These are phyloP conservation scores for Crepidotus sp. DNA, from an alignment of 1,284 basidiomycete species.

Conservation along the genomic window DNA sequence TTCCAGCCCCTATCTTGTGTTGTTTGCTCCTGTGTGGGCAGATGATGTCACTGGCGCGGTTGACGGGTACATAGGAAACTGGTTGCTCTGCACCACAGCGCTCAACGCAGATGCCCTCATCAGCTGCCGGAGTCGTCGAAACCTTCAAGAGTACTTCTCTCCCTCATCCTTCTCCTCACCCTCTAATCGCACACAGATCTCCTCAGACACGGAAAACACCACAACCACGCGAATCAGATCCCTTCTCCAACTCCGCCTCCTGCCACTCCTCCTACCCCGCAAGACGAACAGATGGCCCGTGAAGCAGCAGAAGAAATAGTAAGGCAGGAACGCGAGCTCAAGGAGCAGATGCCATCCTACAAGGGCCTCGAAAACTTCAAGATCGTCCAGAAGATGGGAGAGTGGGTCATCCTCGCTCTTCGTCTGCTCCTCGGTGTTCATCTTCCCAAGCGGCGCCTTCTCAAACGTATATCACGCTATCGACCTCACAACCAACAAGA, in stretches of 20 bases:
- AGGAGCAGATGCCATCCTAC: constrained; percentile 73
- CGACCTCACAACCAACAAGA: constrained; percentile 68
- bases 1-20: too few relatives aligned
- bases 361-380: constrained; percentile 79
- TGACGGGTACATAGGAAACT: too few relatives aligned
- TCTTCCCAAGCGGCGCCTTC: constrained; percentile 74
- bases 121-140: constrained; percentile 48
- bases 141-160: constrained; percentile 58
- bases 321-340: constrained; percentile 68
- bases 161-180: constrained; percentile 13
- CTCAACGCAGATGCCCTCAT: constrained; percentile 30
- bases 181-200: constrained; percentile 49
- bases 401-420: constrained; percentile 46
- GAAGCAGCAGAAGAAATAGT: constrained; percentile 69
- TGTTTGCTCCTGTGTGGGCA: too few relatives aligned
- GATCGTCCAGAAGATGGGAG: constrained; percentile 90
- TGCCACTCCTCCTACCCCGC: constrained; percentile 18
- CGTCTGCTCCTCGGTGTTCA: constrained; percentile 15
- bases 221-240: constrained; percentile 35
- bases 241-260: constrained; percentile 15
- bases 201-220: constrained; percentile 78
- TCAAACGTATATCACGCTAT: constrained; percentile 96
- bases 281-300: constrained; percentile 27
- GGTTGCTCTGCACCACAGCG: background rate
- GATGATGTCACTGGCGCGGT: too few relatives aligned